Evolutionary conservation across 148 eudicot genomes (phyloP), one percentile per base, ranked within the genome.

Genomic region (Salicornia ramosissima): DNA sequence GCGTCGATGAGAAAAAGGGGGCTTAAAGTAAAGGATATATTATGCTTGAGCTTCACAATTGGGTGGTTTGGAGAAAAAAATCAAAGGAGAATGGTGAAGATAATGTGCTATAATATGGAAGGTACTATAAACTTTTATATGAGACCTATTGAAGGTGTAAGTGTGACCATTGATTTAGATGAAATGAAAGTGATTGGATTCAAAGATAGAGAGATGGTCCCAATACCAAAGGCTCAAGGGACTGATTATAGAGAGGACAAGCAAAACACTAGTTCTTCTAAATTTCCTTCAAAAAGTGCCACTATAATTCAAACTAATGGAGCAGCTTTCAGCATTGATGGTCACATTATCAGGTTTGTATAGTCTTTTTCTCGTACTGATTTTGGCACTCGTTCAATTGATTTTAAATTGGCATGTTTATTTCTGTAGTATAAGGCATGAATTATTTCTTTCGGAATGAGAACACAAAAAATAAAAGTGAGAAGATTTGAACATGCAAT

Each of bases 31-130:
- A 71, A 77, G 11, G 80, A 84, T 30, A 69, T 80, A 0, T 57
- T 80, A n/a, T 84, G 90, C 45, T 28, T 21, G 16, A 33, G 69
- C 49, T 84, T 64, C 29, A 52, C 49, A 2, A 52, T 82, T 1
- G 88, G 86, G 24, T 87, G 91, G 86, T 84, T 5, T 10, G 86
- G 91, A 26, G 82, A 82, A 63, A 43, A 33, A 69, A 49, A 52
- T 71, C n/a, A 56, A 1, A 40, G 43, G n/a, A 70, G 75, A 26
- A 51, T 47, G 2, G 57, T 70, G 28, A 76, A 14, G 24, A 25
- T 76, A 14, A 47, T 31, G 30, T 71, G 71, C 24, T 71, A 45
- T 45, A 65, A 67, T 55, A 40, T n/a, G 65, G 52, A 76, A 5
- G 79, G 71, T 18, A 76, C 79, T 4, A 45, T 46, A 12, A 76